Evolutionary conservation across 2,329 filamentous ascomycete species (phyloP).

Genomic region (Beauveria caledonica): DNA sequence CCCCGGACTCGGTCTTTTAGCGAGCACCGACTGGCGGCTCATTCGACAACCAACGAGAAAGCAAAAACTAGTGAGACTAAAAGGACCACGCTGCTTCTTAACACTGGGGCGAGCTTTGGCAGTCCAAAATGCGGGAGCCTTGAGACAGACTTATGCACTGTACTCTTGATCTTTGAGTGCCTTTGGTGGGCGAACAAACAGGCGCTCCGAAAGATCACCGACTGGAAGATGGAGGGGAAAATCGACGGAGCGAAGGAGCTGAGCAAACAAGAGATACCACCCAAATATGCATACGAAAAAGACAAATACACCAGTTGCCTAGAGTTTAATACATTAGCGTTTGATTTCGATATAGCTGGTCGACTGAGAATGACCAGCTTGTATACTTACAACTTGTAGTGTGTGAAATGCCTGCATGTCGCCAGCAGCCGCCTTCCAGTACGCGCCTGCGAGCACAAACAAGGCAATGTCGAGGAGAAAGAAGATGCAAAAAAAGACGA

Average conservation of each 20-base stretch:
- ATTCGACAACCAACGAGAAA: too few species aligned
- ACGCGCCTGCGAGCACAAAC: conserved; percentile 45
- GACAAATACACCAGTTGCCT: conserved; percentile 1
- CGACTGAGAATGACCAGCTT: not conserved
- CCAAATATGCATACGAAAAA: conserved; percentile 9
- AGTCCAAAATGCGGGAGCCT: too few species aligned
- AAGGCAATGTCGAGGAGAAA: conserved; percentile 48
- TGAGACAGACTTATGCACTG: not conserved
- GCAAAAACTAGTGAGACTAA: too few species aligned
- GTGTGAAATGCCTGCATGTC: not conserved
- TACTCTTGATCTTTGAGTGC: not conserved
- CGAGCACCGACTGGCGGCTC: not conserved
- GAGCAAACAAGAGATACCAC: conserved; percentile 7
- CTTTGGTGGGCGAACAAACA: not conserved
- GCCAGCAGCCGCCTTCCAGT: conserved; percentile 32
- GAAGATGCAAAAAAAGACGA: conserved; percentile 60
- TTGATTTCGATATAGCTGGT: not conserved
- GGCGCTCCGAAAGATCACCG: not conserved
- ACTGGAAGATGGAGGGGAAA: conserved; percentile 4
- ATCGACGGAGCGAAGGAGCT: conserved; percentile 3
- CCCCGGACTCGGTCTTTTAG: not conserved
- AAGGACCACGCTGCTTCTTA: not conserved
- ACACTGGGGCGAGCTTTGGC: not conserved
- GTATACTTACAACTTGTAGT: not conserved
- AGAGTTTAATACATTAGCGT: not conserved